These are phyloP conservation scores for Mycena rosella DNA, from an alignment of 768 basidiomycete genomes.

Conservation along the genomic window DNA sequence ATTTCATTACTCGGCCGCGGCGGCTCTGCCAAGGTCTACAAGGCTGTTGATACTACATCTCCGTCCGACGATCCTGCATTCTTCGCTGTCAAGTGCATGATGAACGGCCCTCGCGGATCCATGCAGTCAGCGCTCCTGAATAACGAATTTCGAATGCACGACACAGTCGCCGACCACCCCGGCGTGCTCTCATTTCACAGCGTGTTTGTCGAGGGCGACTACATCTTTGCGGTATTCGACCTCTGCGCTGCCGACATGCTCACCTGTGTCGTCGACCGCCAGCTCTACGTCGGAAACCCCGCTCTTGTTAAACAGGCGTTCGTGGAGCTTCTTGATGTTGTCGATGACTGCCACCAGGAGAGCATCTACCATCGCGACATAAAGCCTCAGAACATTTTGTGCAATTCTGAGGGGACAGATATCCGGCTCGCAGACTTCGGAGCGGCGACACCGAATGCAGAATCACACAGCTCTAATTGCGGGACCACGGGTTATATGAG, in stretches of 20 bases:
- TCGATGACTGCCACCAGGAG: not conserved
- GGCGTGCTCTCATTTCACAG: not conserved
- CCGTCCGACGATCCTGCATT: not conserved
- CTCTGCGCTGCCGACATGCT: not conserved
- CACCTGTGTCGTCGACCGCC: not conserved
- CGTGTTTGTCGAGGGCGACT: not conserved
- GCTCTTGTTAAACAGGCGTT: not conserved
- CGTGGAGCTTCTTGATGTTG: slow-evolving; percentile 11
- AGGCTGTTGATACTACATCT: slow-evolving; percentile 69
- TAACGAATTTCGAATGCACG: not conserved
- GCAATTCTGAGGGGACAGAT: not conserved
- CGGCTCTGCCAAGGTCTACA: slow-evolving; percentile 88
- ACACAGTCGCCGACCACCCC: not conserved
- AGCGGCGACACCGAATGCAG: not conserved
- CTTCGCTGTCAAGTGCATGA: slow-evolving; percentile 26
- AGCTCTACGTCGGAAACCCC: not conserved
- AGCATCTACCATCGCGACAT: slow-evolving; percentile 22
- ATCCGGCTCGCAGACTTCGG: slow-evolving; percentile 18
- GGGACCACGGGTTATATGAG: slow-evolving; percentile 3
- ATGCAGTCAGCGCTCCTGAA: not conserved
- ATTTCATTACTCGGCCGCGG: slow-evolving; percentile 51
- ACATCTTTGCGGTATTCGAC: slow-evolving; percentile 1
- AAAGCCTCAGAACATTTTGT: not conserved
- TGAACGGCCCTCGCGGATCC: not conserved
- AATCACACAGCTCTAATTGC: not conserved